Evolutionary conservation across 2,329 filamentous ascomycete species (phyloP), one percentile per base, ranked within the genome.

Genomic region (Paraphaeosphaeria minitans): DNA sequence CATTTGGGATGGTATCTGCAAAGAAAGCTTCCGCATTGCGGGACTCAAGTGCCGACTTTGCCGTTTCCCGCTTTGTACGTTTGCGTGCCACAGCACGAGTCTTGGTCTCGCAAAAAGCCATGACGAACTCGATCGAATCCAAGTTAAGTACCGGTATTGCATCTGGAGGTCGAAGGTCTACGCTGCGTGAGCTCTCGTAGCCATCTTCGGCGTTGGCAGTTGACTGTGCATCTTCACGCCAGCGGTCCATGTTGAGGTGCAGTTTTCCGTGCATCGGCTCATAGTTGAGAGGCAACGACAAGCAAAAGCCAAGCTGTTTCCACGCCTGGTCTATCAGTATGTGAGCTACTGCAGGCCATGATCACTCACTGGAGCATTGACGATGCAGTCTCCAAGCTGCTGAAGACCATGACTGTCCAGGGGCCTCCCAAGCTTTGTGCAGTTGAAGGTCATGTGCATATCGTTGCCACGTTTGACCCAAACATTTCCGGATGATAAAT

Each of bases 401-500:
- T 60, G 58, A 33, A 68, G 56, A 31, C 68, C 58, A n/a, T 60
- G 33, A 27, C 56, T n/a, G 29, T 62, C 57, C 37, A 74, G 50
- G 8, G 69, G 67, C 37, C 64, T 67, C 46, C 68, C 68, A 27
- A 72, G 57, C 10, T 69, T 56, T 2, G 69, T 70, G 16, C 74
- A 52, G 16, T 62, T 55, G 13, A 75, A 55, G 3, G 66, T 58
- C 13, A 80, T 59, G 21, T 70, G 66, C 61, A 79, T 69, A 16
- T 66, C 69, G 39, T 68, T 65, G 8, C 69, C 74, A 14, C 72
- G 69, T 22, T 59, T 57, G n/a, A 77, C 67, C 75, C 76, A 80
- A 22, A 62, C 59, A 27, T 61, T 45, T 7, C 65, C 65, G 48
- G 72, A 72, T 5, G 65, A 62, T 6, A 77, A 53, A 9, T 64